Base-by-base conservation (phyloP, 1,284 basidiomycete species). In the Exsudoporus floridanus region DNA sequence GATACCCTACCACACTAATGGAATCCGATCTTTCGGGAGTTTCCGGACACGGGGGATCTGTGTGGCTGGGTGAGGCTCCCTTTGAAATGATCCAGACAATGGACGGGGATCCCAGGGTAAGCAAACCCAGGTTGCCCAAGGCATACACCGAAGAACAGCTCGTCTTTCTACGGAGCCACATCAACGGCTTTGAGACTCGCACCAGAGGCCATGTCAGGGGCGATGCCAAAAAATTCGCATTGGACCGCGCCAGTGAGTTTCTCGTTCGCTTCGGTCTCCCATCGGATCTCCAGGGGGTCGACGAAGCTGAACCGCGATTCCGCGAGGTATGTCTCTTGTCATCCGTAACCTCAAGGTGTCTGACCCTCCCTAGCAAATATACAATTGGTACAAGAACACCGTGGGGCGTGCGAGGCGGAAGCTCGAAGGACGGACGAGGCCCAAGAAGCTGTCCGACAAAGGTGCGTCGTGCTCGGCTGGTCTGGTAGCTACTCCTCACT, bases 301-400 rank as follows among this genome's bases (percentile, higher is more conserved):
- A 80, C 58, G 82, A 83, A 55, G 73, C 77, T 5, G 80, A 82
- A 49, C 73, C 77, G 25, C 71, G 78, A 47, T 82, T 82, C 62
- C 77, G 77, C 57, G 82, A 83, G 76, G 80, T 79, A 55, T 14
- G 59, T 42, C 7, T 45, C 12, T n/a, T 13, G 14, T 8, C 28
- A 25, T 5, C 37, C 6, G 1, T 5, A 13, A 25, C 18, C 49
- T 30, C 10, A 30, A 6, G 30, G 2, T n/a, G n/a, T 13, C 13
- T 50, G 12, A 59, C 42, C 44, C 31, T 38, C 18, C 25, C 3
- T 8, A 82, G 82, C 81, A 83, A 77, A 81, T 83, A 53, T 83
- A 83, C 69, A 84, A 83, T 57, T 83, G 82, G 82, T 83, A 81
- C 70, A 84, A 83, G 70, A 83, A 83, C 62, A 83, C 82, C 13